Conservation (phyloP, 345 rosid genomes). For the Combretum micranthum region DNA sequence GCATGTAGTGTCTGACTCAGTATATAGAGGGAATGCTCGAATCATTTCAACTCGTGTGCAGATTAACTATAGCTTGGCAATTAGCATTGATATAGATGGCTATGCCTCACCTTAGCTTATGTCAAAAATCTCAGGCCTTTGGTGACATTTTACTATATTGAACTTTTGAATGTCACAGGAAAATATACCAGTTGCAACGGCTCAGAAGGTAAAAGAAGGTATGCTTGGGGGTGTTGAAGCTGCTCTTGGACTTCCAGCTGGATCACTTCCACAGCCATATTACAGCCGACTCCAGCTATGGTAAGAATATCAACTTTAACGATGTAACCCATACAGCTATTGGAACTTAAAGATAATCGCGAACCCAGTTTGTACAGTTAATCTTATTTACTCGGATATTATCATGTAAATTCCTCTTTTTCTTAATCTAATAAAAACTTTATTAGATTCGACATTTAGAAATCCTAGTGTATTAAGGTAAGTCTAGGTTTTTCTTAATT, state of each 20-base stretch:
- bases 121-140: too few relatives aligned
- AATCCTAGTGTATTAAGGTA: too few relatives aligned
- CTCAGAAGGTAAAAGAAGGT: slow-evolving; percentile 59
- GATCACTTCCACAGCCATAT: slow-evolving; percentile 54
- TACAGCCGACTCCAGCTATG: slow-evolving; percentile 68
- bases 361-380: too few relatives aligned
- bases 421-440: too few relatives aligned
- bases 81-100: not conserved
- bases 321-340: not conserved
- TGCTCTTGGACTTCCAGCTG: slow-evolving; percentile 60
- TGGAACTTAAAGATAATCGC: too few relatives aligned
- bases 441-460: too few relatives aligned
- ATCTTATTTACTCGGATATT: too few relatives aligned
- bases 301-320: slow-evolving; percentile 21
- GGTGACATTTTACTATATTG: not conserved
- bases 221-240: slow-evolving; percentile 77
- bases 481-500: not conserved
- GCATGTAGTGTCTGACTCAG: too few relatives aligned
- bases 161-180: slow-evolving; percentile 33
- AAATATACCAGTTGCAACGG: slow-evolving; percentile 66
- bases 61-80: too few relatives aligned
- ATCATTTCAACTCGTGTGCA: too few relatives aligned
- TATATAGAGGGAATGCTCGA: too few relatives aligned
- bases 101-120: not conserved
- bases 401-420: not conserved